phyloP scores from a whole-genome alignment of 495 filamentous ascomycete genomes.

The Cenococcum geophilum region DNA sequence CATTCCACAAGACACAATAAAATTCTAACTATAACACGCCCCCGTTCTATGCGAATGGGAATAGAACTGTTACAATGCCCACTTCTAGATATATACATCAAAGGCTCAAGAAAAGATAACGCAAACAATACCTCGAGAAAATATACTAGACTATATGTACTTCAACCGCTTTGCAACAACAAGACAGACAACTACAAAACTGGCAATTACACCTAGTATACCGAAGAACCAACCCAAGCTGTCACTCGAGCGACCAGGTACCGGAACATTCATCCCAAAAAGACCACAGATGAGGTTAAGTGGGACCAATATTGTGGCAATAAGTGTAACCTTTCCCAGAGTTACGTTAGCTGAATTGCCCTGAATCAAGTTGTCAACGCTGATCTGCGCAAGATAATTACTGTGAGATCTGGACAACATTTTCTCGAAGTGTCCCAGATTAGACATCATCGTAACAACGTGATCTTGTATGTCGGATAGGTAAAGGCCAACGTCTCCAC shows the following conservation, averaged over 20 bases:
- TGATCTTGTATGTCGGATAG: constrained; percentile 97
- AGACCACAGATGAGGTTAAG: constrained; percentile 92
- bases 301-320: constrained; percentile 92
- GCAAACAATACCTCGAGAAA: too few species aligned
- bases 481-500: constrained; percentile 93
- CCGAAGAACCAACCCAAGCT: constrained; percentile 71
- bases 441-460: constrained; percentile 98
- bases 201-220: constrained; percentile 62
- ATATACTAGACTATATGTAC: constrained; percentile 38
- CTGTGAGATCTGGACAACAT: constrained; percentile 92
- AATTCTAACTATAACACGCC: too few species aligned
- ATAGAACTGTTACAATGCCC: too few species aligned
- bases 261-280: constrained; percentile 93
- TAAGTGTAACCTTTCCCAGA: constrained; percentile 88
- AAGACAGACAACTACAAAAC: constrained; percentile 52
- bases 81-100: too few species aligned
- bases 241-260: constrained; percentile 57
- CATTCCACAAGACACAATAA: too few species aligned
- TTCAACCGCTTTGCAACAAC: constrained; percentile 43
- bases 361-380: constrained; percentile 77
- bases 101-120: too few species aligned
- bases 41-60: too few species aligned
- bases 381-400: constrained; percentile 93
- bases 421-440: constrained; percentile 92
- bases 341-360: constrained; percentile 77